Base-by-base conservation (phyloP, 1,284 basidiomycete genomes). In the Ustanciosporium gigantosporum region DNA sequence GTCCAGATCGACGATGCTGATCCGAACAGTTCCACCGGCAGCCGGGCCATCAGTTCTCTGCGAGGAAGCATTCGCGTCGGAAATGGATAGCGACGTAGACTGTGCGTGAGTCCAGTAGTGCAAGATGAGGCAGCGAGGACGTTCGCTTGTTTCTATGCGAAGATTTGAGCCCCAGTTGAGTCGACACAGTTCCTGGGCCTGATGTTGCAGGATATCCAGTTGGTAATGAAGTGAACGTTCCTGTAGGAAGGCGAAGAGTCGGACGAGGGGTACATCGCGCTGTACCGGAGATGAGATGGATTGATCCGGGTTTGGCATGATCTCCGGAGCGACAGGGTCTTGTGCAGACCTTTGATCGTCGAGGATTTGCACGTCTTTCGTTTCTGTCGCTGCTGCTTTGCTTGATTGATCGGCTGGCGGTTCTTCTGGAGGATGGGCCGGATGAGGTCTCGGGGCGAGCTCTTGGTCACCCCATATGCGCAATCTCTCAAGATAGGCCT, bases 211-310 rank as follows among this genome's bases (percentile, higher is more conserved):
- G 29, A 76, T 75, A 35, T 73, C 68, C 31, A 77, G 58, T 44
- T 71, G 74, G 24, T 76, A 73, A 25, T 73, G 59, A 8, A 76
- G 48, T 2, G 75, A 53, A 19, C 70, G 62, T 46, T 72, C 67
- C 37, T 67, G 67, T 16, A 76, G 41, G 41, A 74, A 65, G 16
- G 64, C 46, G 38, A 66, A 73, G 19, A 74, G 56, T 15, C 62
- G 36, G 8, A 53, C 31, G 3, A 69, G 36, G 14, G 71, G 66
- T 4, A 60, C 51, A 20, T 70, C 70, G 5, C 49, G 46, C n/a
- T n/a, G n/a, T n/a, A n/a, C n/a, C n/a, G n/a, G n/a, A n/a, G n/a
- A n/a, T n/a, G n/a, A n/a, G n/a, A n/a, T n/a, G n/a, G n/a, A n/a
- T n/a, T n/a, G n/a, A n/a, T n/a, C n/a, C n/a, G n/a, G n/a, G n/a